Conservation (phyloP, 192 early-diverging fungal genomes). For the Mortierella antarctica region DNA sequence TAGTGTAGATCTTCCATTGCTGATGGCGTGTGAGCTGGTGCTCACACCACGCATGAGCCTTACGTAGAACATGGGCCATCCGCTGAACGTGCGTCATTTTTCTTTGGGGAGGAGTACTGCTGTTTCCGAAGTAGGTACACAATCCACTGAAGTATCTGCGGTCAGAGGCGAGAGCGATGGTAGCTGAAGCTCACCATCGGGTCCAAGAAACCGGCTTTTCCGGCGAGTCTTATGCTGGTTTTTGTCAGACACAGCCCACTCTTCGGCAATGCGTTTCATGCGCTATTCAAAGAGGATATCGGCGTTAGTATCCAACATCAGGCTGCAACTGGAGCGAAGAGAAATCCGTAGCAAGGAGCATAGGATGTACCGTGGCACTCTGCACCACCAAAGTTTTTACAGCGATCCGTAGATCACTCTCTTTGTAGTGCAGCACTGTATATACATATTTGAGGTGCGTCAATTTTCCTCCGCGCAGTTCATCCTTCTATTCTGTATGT, state of each 20-base stretch:
- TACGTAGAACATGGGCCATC: no score
- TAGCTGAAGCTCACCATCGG: conserved; percentile 3
- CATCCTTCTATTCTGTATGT: no score
- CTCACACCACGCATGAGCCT: no score
- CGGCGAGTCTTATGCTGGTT: conserved; percentile 42
- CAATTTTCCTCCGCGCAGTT: no score
- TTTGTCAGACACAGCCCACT: conserved; percentile 44
- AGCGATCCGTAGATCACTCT: no score
- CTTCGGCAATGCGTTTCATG: conserved; percentile 42
- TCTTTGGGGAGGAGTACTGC: neutral
- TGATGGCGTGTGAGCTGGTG: no score
- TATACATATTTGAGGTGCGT: no score
- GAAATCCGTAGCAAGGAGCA: neutral
- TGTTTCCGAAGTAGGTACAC: neutral
- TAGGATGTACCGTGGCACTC: neutral
- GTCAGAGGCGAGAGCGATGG: neutral
- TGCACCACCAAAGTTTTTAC: no score
- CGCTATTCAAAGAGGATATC: conserved; percentile 8
- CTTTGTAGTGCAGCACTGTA: no score
- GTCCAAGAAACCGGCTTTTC: conserved; percentile 27
- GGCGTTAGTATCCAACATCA: neutral
- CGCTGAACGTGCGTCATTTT: neutral
- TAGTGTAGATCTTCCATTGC: no score
- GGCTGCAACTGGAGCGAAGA: neutral
- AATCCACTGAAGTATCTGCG: neutral